phyloP scores from a whole-genome alignment of 129 eudicot species.

The Chrysanthemum seticuspe region DNA sequence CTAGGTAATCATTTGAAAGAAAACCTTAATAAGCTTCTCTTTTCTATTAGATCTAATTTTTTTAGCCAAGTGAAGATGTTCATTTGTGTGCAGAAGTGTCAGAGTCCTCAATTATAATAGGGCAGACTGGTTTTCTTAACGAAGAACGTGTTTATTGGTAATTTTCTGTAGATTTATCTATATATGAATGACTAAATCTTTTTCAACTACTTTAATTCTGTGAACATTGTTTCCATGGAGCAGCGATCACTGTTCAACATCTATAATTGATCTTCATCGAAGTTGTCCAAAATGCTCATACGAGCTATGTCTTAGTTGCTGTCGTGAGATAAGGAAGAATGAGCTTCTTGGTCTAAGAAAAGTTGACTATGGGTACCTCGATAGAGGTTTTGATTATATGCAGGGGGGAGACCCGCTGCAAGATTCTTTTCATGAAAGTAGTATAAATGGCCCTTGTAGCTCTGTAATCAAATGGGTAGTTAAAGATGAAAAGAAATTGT shows the following conservation, averaged over 20 bases:
- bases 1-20: conserved; percentile 43
- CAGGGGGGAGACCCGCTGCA: conserved; percentile 70
- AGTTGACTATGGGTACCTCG: conserved; percentile 33
- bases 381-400: conserved; percentile 68
- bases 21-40: background rate
- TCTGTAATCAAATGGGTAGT: conserved; percentile 45
- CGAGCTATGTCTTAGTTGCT: conserved; percentile 85
- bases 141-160: conserved; percentile 95
- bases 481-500: conserved; percentile 40
- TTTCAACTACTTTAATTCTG: conserved; percentile 17
- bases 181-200: background rate
- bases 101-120: conserved; percentile 41
- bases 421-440: conserved; percentile 26
- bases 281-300: conserved; percentile 82
- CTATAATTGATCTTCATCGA: conserved; percentile 91
- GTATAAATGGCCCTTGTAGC: conserved; percentile 1
- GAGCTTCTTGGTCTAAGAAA: conserved; percentile 33
- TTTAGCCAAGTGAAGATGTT: conserved; percentile 11
- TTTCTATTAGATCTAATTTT: background rate
- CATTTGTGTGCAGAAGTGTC: conserved; percentile 41
- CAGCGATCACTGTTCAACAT: conserved; percentile 88
- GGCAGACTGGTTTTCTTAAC: conserved; percentile 36
- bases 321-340: conserved; percentile 62
- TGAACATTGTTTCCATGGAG: conserved; percentile 12
- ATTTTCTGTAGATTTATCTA: conserved; percentile 11